These are phyloP conservation scores for Ricinus communis DNA, from an alignment of 345 rosid species.

Conservation along the genomic window DNA sequence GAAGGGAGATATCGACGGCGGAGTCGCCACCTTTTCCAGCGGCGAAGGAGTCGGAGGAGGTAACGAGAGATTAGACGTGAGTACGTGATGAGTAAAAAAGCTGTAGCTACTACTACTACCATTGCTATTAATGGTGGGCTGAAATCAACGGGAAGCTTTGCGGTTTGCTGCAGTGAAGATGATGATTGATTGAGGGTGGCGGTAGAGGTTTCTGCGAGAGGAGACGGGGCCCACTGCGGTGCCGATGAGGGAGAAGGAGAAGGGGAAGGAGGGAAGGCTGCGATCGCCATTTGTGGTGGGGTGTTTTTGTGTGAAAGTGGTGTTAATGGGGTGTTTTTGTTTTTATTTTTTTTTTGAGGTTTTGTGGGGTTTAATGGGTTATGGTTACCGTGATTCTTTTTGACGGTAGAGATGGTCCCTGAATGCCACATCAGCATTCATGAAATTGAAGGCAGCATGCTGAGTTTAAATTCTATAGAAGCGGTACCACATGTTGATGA, in stretches of 20 bases:
- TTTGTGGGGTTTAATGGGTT: conserved; percentile 24
- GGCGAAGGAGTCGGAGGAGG: conserved; percentile 43
- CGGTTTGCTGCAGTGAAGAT: conserved; percentile 14
- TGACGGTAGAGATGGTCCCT: conserved; percentile 23
- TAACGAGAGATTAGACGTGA: conserved; percentile 78
- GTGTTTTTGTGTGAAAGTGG: background rate
- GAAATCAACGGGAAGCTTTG: conserved; percentile 61
- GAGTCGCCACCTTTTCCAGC: conserved; percentile 48
- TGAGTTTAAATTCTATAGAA: conserved; percentile 20
- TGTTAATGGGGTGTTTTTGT: too few species aligned
- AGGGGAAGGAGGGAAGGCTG: background rate
- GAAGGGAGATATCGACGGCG: conserved; percentile 43
- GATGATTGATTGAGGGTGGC: conserved; percentile 7
- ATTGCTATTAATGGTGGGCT: conserved; percentile 93
- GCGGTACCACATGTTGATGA: background rate
- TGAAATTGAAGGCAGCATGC: conserved; percentile 45
- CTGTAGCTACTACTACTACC: conserved; percentile 80
- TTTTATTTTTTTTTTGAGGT: conserved; percentile 5
- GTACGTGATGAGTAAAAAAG: conserved; percentile 70
- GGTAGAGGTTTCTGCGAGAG: background rate
- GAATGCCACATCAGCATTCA: conserved; percentile 42
- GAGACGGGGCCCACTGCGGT: conserved; percentile 2
- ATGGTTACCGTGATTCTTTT: conserved; percentile 27
- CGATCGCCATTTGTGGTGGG: conserved; percentile 9
- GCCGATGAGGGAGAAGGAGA: conserved; percentile 26